Base-by-base conservation (phyloP, 2,329 filamentous ascomycete species). In the Fusarium gaditjirri region DNA sequence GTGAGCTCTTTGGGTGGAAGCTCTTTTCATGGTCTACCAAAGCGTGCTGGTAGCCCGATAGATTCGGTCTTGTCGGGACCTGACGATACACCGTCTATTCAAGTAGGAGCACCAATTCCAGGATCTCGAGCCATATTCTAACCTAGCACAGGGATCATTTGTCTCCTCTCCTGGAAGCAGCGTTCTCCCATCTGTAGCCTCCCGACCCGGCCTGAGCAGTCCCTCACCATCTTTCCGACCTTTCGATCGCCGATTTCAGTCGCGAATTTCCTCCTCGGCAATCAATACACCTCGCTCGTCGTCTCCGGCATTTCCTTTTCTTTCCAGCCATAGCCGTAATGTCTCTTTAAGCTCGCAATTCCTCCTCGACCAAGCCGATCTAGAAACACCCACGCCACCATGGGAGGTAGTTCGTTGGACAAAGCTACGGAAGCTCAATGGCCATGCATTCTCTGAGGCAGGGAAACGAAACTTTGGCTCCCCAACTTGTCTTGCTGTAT, bases 371-470 rank as follows among this genome's bases (percentile, higher is more conserved):
- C 81, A 88, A 46, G 85, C 90, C 56, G 92, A 93, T 52, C 85
- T 87, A 27, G 93, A 95, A 72, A 90, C 91, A 3, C 87, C 90
- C 6, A 91, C 94, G 60, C 90, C 93, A 9, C 96, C 96, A 4
- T 99, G 96, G 97, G 96, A 99, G 78, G 94, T 98, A 59, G 93
- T 99, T 65, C 89, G 95, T 78, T 99, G 97, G 97, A 98, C 94
- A 2, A 96, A 93, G 79, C 84, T 99, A 63, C 93, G 91, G 78
- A 98, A 97, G 80, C 89, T 99, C 70, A 94, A 94, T 29, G 90
- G 90, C 0, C 94, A 98, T 80, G 91, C 93, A 7, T 98, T 98
- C 80, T 97, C 95, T 5, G 97, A 99, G 81, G 89, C 92, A 46
- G 96, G 95, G 39, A 96, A 91, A 83, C 92, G 96, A 68, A 98